A percentile compares a stretch with the other conserved stretches of the same genome.
Conservation (phyloP, 805 yeast species). For the Sungouiozyma intestinalis region DNA sequence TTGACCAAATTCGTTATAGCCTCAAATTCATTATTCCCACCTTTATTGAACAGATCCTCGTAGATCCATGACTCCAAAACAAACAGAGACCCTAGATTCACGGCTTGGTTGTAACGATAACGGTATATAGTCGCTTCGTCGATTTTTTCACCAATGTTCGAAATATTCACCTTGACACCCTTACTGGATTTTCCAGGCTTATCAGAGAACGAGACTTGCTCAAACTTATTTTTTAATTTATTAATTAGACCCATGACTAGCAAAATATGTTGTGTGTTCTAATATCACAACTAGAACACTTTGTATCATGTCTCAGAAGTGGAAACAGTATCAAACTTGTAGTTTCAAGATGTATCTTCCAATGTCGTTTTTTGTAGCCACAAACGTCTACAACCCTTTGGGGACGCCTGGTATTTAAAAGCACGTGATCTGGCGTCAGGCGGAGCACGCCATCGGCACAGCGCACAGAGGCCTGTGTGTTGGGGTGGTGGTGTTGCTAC, state of each 20-base stretch:
- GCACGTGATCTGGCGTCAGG: too few relatives aligned
- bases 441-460: too few relatives aligned
- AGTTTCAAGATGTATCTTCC: too few relatives aligned
- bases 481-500: too few relatives aligned
- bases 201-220: slow-evolving; percentile 5
- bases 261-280: not conserved
- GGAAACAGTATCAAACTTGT: too few relatives aligned
- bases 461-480: too few relatives aligned
- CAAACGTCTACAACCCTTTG: too few relatives aligned
- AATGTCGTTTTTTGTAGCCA: too few relatives aligned
- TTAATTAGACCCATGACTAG: slow-evolving; percentile 10
- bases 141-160: slow-evolving; percentile 28
- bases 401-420: too few relatives aligned
- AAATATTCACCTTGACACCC: slow-evolving; percentile 22
- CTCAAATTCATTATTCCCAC: slow-evolving; percentile 60
- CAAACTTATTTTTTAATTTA: slow-evolving; percentile 16
- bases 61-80: slow-evolving; percentile 74
- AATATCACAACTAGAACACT: too few relatives aligned
- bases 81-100: slow-evolving; percentile 74
- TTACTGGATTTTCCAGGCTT: not conserved
- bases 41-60: slow-evolving; percentile 48
- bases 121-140: slow-evolving; percentile 42
- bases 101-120: slow-evolving; percentile 63
- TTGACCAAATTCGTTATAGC: slow-evolving; percentile 47
- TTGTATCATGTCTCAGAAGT: too few relatives aligned